Base-by-base conservation (phyloP, 768 basidiomycete genomes). In the Leccinum broughii region DNA sequence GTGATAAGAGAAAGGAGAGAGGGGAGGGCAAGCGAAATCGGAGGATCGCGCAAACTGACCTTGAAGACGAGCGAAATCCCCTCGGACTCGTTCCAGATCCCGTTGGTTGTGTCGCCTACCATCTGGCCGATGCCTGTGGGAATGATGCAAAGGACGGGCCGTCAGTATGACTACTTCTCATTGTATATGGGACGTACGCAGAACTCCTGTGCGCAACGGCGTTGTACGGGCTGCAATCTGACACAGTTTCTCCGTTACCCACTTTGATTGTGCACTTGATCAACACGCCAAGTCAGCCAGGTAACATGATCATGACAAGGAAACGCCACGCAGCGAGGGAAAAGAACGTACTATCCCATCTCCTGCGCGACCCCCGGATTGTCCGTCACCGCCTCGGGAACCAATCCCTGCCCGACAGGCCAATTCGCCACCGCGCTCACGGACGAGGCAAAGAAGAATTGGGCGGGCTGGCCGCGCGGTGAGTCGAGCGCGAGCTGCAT, bases 51-150 rank as follows among this genome's bases (percentile, higher is more conserved):
- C 9, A 49, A 24, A 63, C 65, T 8, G 55, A 75, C 76, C 66
- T 68, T 73, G 67, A 73, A 51, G 32, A 73, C 59, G 44, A 73
- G 67, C 2, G 70, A 71, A 11, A 71, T 61, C 3, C 63, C 72
- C 73, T 77, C 83, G 1, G 82, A 83, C 62, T 82, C 79, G 68
- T 83, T 84, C 83, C 82, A 83, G 5, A 81, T 77, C 7, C 81
- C 82, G 48, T 77, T 75, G 44, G 49, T 58, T 24, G 80, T 77
- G 60, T 85, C 82, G 1, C 83, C 83, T 3, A 81, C 83, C 73
- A 85, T 77, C 62, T 85, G 84, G 4, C 84, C 83, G n/a, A 85
- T 82, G 14, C 83, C 70, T 59, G 82, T 59, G 37, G 55, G 30
- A 4, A 5, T 13, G 11, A 20, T 41, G 3, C 39, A 41, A 41